phyloP scores from a whole-genome alignment of 208 protist species.

The Acanthamoeba sp. region DNA sequence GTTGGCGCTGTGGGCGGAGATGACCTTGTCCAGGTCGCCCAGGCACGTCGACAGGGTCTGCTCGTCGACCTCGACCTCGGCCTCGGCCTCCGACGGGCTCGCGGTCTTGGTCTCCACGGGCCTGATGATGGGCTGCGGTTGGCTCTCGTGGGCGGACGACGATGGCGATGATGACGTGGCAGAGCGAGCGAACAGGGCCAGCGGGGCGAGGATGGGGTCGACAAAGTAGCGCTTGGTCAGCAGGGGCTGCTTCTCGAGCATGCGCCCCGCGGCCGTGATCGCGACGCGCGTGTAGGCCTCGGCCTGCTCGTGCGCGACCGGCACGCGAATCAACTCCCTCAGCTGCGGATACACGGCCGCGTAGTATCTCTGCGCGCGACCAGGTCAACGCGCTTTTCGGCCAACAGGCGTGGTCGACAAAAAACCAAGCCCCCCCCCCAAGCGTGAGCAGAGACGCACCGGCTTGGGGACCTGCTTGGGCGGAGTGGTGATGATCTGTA shows the following conservation, averaged over 20 bases:
- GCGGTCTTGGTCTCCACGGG: not conserved
- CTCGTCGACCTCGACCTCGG: not conserved
- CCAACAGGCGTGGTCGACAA: too few relatives aligned
- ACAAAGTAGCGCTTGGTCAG: not conserved
- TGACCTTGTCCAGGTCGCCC: not conserved
- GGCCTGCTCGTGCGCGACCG: not conserved
- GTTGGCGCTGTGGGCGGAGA: not conserved
- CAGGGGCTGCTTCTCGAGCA: constrained; percentile 24
- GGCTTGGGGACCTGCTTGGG: constrained; percentile 9
- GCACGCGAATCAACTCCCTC: not conserved
- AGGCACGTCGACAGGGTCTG: not conserved
- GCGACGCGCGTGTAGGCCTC: not conserved
- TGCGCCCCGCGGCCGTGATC: not conserved
- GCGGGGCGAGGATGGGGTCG: not conserved
- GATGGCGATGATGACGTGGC: not conserved
- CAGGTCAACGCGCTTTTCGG: not conserved
- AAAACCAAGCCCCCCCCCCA: too few relatives aligned
- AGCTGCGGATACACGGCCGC: constrained; percentile 23
- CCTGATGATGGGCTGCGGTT: not conserved
- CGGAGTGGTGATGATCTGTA: not conserved
- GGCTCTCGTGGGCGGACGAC: not conserved
- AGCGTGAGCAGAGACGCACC: constrained; percentile 5
- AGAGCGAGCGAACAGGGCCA: not conserved
- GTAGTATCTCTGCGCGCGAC: not conserved
- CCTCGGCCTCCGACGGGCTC: not conserved